A percentile compares a stretch with the other conserved stretches of the same genome.
Conservation (phyloP, 169 alveolate genomes). For the Cryptosporidium ubiquitum region DNA sequence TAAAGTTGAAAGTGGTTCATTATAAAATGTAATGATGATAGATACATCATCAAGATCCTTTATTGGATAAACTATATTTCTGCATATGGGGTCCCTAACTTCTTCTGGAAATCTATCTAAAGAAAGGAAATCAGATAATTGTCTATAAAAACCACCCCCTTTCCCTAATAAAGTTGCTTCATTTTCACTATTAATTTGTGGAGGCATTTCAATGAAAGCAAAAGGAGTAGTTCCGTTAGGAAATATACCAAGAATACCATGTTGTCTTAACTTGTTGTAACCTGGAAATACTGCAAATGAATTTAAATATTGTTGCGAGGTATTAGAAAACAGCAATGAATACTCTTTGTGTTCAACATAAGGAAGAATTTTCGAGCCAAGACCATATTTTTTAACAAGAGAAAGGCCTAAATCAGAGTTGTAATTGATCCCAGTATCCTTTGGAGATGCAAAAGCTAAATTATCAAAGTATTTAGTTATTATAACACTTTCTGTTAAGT, state of each 20-base stretch:
- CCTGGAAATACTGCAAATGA: constrained; percentile 69
- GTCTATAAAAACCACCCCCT: constrained; percentile 69
- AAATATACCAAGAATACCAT: constrained; percentile 67
- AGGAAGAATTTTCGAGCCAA: constrained; percentile 49
- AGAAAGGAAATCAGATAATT: constrained; percentile 39
- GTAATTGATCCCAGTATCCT: constrained; percentile 31
- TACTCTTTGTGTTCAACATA: constrained; percentile 54
- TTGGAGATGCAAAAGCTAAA: not conserved
- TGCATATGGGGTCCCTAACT: constrained; percentile 46
- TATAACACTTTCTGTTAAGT: constrained; percentile 14
- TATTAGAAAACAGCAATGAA: constrained; percentile 15
- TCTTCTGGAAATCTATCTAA: constrained; percentile 53
- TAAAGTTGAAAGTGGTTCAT: constrained; percentile 75
- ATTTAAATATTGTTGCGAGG: constrained; percentile 12
- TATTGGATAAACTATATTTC: constrained; percentile 16
- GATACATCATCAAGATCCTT: constrained; percentile 73
- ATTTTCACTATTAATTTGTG: not conserved
- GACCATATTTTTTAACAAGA: constrained; percentile 29
- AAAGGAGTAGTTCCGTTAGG: constrained; percentile 68
- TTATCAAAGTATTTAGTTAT: constrained; percentile 33
- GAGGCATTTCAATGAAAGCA: constrained; percentile 31
- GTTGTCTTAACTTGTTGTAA: constrained; percentile 16
- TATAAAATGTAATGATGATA: constrained; percentile 74
- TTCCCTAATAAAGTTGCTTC: not conserved
- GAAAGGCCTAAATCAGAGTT: constrained; percentile 32